phyloP scores from a whole-genome alignment of 2,329 filamentous ascomycete genomes.

The Pestalotiopsis fici region DNA sequence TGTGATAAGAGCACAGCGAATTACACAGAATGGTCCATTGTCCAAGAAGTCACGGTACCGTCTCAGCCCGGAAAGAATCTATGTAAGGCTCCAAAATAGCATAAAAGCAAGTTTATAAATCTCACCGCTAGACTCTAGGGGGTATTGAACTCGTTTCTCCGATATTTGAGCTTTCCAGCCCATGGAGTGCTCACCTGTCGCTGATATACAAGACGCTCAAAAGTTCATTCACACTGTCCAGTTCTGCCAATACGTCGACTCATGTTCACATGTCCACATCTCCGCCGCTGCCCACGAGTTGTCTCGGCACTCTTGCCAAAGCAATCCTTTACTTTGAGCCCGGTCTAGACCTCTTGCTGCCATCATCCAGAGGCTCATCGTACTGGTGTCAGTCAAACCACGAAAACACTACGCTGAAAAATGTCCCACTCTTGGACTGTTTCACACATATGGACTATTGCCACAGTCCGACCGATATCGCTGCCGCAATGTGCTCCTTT shows the following conservation, averaged over 20 bases:
- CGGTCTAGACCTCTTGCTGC: constrained; percentile 32
- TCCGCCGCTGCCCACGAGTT: constrained; percentile 17
- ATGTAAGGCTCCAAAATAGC: constrained; percentile 20
- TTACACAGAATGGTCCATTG: constrained; percentile 38
- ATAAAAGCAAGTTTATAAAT: not conserved
- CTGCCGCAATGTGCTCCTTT: constrained; percentile 33
- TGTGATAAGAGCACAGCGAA: constrained; percentile 27
- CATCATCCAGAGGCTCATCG: constrained; percentile 19
- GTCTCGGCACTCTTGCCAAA: constrained; percentile 31
- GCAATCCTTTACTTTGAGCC: constrained; percentile 33
- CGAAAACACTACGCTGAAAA: constrained; percentile 22
- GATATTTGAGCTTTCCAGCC: constrained; percentile 25
- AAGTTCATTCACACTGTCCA: constrained; percentile 22
- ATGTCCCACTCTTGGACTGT: constrained; percentile 20
- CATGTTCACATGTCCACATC: constrained; percentile 36
- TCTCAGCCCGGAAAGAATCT: constrained; percentile 30
- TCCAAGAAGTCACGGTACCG: constrained; percentile 37
- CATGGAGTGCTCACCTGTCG: constrained; percentile 30
- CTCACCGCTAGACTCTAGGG: constrained; percentile 15
- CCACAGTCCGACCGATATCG: constrained; percentile 14
- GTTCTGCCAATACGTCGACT: constrained; percentile 33
- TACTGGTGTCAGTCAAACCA: constrained; percentile 40
- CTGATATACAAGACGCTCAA: constrained; percentile 31
- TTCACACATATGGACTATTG: constrained; percentile 24
- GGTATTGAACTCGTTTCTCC: constrained; percentile 38